Base-by-base conservation (phyloP, 495 filamentous ascomycete species). In the Aspergillus baeticus region DNA sequence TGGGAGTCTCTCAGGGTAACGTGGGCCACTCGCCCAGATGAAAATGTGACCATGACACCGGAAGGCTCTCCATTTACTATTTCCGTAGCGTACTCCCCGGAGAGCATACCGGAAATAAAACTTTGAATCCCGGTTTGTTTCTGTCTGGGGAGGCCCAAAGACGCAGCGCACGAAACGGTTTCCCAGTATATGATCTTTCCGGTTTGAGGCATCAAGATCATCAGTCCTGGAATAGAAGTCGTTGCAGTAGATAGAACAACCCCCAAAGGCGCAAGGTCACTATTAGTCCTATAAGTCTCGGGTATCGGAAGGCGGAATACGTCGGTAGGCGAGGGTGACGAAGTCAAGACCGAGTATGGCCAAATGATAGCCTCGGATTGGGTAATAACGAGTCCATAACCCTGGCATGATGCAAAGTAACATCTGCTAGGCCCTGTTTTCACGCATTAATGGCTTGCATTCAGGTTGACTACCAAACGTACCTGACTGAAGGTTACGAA, bases 131-230 rank as follows among this genome's bases (percentile, higher is more conserved):
- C 88, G 58, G 80, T 83, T 59, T 85, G 85, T 65, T 87, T 89
- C 59, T 94, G 87, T 44, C 87, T 83, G 42, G 89, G 83, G 23
- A 91, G 81, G 55, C 87, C 88, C 11, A 91, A 69, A 6, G 87
- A 87, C 22, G 89, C 84, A 22, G 90, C 91, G 69, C 83, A 88
- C 17, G 92, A 87, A 44, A 98, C 86, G 22, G 89, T 91, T 66
- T 98, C 95, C 93, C 92, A 99, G 70, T 92, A 99, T 34, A 87
- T 83, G 43, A 98, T 82, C 67, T 85, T 93, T 26, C 94, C 94
- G 33, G 79, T 91, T 15, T 80, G 80, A 1, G 92, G 91, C 72
- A 90, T 87, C 10, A 99, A 77, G 11, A 96, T 76, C 17, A 98
- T 82, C 11, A 98, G 75, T 2, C 92, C 94, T 3, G 93, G 89